A percentile compares a stretch with the other conserved stretches of the same genome.
phyloP scores from a whole-genome alignment of 1,284 basidiomycete species.

The Trametes hirsuta region DNA sequence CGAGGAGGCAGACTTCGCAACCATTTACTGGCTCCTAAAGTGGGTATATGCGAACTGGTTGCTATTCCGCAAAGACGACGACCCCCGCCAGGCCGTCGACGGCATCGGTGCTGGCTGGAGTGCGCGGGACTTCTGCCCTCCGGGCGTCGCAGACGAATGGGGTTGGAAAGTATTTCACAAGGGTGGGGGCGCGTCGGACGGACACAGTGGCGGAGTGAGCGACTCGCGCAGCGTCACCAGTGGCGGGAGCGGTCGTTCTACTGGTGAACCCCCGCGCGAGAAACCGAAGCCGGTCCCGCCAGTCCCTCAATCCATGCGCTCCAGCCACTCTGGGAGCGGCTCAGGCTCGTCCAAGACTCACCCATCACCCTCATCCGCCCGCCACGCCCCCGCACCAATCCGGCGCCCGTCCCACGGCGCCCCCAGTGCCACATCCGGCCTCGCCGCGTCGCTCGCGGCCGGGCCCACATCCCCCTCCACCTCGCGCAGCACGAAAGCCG shows the following conservation, averaged over 20 bases:
- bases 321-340: background rate
- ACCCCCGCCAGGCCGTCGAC: constrained; percentile 64
- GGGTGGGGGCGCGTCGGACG: constrained; percentile 40
- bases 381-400: constrained; percentile 27
- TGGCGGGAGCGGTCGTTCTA: constrained; percentile 47
- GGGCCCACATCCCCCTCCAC: constrained; percentile 22
- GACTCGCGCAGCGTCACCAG: constrained; percentile 56
- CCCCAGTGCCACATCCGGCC: constrained; percentile 18
- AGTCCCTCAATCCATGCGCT: background rate
- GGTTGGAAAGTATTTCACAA: constrained; percentile 69
- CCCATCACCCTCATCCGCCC: constrained; percentile 22
- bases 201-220: constrained; percentile 32
- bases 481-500: constrained; percentile 42
- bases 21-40: constrained; percentile 83
- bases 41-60: constrained; percentile 83
- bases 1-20: constrained; percentile 82
- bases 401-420: constrained; percentile 30
- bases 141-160: constrained; percentile 57
- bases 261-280: constrained; percentile 23
- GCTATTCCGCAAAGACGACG: constrained; percentile 65
- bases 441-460: constrained; percentile 23
- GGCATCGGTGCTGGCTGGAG: constrained; percentile 67
- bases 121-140: constrained; percentile 54
- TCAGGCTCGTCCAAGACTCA: constrained; percentile 18
- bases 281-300: constrained; percentile 24